Conservation (phyloP, 352 stramenopile genomes). For the Plasmopara halstedii region DNA sequence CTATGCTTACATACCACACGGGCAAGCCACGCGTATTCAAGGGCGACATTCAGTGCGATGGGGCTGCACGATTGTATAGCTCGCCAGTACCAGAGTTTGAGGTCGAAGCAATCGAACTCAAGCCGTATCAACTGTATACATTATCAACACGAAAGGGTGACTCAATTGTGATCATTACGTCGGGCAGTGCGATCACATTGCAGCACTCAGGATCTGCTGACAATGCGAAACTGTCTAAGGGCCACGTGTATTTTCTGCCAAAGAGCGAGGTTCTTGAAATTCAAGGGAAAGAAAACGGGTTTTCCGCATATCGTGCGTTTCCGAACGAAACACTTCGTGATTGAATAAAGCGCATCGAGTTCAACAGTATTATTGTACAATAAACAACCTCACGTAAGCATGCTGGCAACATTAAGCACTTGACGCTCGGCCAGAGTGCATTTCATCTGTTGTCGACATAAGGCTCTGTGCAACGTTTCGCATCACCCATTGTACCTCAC, state of each 20-base stretch:
- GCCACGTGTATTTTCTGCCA: slow-evolving; percentile 47
- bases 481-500: slow-evolving; percentile 73
- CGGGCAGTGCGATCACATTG: slow-evolving; percentile 23
- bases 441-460: slow-evolving; percentile 48
- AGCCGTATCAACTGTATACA: slow-evolving; percentile 26
- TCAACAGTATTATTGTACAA: no score
- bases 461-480: slow-evolving; percentile 61
- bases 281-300: slow-evolving; percentile 22
- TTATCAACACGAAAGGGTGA: slow-evolving; percentile 31
- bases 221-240: slow-evolving; percentile 22
- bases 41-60: slow-evolving; percentile 24
- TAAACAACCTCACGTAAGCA: no score
- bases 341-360: background rate
- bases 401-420: background rate
- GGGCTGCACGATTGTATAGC: slow-evolving; percentile 75
- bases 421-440: slow-evolving; percentile 13
- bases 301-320: slow-evolving; percentile 41
- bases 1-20: slow-evolving; percentile 95
- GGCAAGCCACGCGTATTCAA: slow-evolving; percentile 23
- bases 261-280: slow-evolving; percentile 37
- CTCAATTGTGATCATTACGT: slow-evolving; percentile 49
- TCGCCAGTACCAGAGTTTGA: slow-evolving; percentile 90
- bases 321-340: slow-evolving; percentile 32
- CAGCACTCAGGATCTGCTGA: slow-evolving; percentile 15
- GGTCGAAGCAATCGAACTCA: slow-evolving; percentile 59